Conservation (phyloP, 1,284 basidiomycete genomes). For the Cystobasidium sp. region DNA sequence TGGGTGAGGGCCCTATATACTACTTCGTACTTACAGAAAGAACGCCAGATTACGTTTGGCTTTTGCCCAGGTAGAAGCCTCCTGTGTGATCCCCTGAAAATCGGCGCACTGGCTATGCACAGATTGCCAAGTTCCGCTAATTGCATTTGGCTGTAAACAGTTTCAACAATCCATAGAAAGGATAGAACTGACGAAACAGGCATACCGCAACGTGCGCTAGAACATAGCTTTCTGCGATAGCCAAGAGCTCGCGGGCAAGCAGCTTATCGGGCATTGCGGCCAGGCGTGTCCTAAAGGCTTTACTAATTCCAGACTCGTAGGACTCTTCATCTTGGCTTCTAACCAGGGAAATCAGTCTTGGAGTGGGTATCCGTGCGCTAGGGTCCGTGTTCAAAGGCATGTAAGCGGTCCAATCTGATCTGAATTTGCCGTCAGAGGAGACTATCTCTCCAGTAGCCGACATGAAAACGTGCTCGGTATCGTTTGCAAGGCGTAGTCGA, state of each 20-base stretch:
- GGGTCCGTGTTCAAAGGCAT: neutral
- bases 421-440: neutral
- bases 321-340: constrained; percentile 27
- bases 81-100: constrained; percentile 9
- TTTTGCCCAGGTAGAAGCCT: neutral
- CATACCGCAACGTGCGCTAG: constrained; percentile 40
- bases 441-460: constrained; percentile 22
- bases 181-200: neutral
- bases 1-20: neutral
- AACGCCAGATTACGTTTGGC: constrained; percentile 16
- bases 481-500: neutral
- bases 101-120: constrained; percentile 37
- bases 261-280: neutral
- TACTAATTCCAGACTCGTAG: constrained; percentile 25
- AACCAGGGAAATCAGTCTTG: constrained; percentile 9
- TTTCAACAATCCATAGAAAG: neutral
- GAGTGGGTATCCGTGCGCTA: neutral
- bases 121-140: constrained; percentile 40
- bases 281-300: constrained; percentile 8
- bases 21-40: constrained; percentile 23
- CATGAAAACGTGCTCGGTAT: constrained; percentile 2
- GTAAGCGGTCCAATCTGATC: constrained; percentile 13
- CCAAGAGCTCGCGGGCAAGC: neutral
- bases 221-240: constrained; percentile 32
- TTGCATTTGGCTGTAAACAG: constrained; percentile 29